Conservation (phyloP, 1,284 basidiomycete species). For the Leccinum pseudoinsigne region DNA sequence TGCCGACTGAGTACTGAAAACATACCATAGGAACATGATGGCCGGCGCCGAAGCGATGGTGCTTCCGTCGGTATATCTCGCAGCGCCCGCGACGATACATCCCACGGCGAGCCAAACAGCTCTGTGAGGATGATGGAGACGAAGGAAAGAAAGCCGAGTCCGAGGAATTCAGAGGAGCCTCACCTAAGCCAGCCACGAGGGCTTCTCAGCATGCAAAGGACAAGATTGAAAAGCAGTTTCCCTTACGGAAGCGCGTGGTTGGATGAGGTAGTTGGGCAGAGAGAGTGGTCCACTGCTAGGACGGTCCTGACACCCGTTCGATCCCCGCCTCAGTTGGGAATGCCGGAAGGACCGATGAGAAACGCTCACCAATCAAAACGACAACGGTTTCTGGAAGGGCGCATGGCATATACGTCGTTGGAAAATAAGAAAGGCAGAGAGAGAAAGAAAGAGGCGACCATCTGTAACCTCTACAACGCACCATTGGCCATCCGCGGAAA, state of each 20-base stretch:
- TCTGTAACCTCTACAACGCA: conserved; percentile 19
- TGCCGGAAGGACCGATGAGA: conserved; percentile 72
- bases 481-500: conserved; percentile 86
- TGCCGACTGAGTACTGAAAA: not conserved
- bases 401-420: not conserved
- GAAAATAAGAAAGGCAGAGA: not conserved
- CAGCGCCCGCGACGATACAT: conserved; percentile 75
- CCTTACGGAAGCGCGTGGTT: conserved; percentile 50
- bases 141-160: conserved; percentile 79
- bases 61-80: conserved; percentile 70
- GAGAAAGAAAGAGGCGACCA: too few relatives aligned
- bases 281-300: conserved; percentile 65
- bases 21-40: conserved; percentile 77
- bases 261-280: conserved; percentile 66
- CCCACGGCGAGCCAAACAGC: conserved; percentile 68
- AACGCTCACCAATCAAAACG: conserved; percentile 77
- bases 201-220: conserved; percentile 23
- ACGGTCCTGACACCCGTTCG: conserved; percentile 61
- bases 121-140: conserved; percentile 75
- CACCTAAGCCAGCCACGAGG: conserved; percentile 42
- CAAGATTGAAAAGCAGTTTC: not conserved
- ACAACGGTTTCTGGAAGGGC: conserved; percentile 60
- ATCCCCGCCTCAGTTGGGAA: conserved; percentile 85
- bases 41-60: conserved; percentile 64
- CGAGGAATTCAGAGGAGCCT: conserved; percentile 72